These are phyloP conservation scores for Fonsecaea nubica DNA, from an alignment of 2,329 filamentous ascomycete genomes.

Conservation along the genomic window DNA sequence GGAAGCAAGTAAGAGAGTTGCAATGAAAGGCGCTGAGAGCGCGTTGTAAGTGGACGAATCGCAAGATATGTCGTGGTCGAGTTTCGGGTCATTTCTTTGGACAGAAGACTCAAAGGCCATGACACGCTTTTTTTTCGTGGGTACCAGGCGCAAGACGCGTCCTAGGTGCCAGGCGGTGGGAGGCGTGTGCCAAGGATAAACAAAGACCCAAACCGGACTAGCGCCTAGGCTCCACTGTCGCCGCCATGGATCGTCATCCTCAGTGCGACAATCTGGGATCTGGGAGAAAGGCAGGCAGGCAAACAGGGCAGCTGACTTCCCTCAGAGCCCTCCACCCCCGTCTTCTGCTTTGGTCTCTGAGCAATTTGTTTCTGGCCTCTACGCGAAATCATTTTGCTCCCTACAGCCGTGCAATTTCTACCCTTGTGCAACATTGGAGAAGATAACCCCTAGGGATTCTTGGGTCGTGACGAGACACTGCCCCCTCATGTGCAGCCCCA, in stretches of 20 bases:
- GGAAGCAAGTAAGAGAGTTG: constrained; percentile 12
- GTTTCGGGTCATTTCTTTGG: constrained; percentile 20
- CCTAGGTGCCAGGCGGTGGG: neutral
- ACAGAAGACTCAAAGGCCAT: constrained; percentile 19
- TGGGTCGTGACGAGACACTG: neutral
- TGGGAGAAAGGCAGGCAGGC: neutral
- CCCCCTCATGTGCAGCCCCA: neutral
- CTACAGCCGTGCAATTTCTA: neutral
- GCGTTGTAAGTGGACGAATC: constrained; percentile 18
- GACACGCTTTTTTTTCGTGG: constrained; percentile 18
- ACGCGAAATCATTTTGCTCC: constrained; percentile 5
- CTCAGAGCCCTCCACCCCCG: neutral
- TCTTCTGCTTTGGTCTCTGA: constrained; percentile 4
- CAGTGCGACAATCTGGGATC: constrained; percentile 13
- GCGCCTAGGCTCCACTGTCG: neutral
- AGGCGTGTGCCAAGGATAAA: neutral
- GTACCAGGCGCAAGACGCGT: neutral
- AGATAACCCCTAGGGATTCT: neutral
- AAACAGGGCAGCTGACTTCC: neutral
- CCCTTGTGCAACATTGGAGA: constrained; percentile 11
- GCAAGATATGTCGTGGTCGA: constrained; percentile 18
- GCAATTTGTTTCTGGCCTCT: constrained; percentile 5
- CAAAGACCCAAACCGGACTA: constrained; percentile 4
- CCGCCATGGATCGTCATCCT: constrained; percentile 14
- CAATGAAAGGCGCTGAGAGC: constrained; percentile 1